These are phyloP conservation scores for Talaromyces pinophilus DNA, from an alignment of 2,329 filamentous ascomycete species.

Conservation along the genomic window DNA sequence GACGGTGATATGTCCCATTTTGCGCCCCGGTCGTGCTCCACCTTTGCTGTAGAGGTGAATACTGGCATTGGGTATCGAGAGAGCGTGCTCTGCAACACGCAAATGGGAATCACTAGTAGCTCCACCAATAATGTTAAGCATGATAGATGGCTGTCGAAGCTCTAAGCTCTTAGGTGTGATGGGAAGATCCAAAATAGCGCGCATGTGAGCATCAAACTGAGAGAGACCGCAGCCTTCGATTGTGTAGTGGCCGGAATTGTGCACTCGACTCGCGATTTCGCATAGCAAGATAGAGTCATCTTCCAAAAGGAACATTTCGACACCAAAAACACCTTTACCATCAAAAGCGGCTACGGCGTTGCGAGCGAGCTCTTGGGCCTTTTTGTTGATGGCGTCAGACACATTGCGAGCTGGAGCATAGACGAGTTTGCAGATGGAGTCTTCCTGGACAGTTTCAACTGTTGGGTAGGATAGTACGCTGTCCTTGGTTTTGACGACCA, in stretches of 20 bases:
- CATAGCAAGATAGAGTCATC: slow-evolving; percentile 76
- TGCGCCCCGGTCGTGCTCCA: slow-evolving; percentile 78
- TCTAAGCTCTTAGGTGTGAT: slow-evolving; percentile 54
- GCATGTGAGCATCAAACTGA: slow-evolving; percentile 88
- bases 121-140: slow-evolving; percentile 60
- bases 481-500: slow-evolving; percentile 89
- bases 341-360: slow-evolving; percentile 77
- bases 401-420: slow-evolving; percentile 81
- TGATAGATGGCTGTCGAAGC: slow-evolving; percentile 52
- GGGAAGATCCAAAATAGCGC: slow-evolving; percentile 74
- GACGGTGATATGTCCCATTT: slow-evolving; percentile 92
- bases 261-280: slow-evolving; percentile 78
- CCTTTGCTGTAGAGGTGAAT: slow-evolving; percentile 92
- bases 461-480: slow-evolving; percentile 74
- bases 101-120: slow-evolving; percentile 63
- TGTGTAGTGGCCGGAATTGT: slow-evolving; percentile 94
- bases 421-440: slow-evolving; percentile 91
- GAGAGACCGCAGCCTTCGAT: slow-evolving; percentile 89
- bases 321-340: slow-evolving; percentile 91
- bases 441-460: slow-evolving; percentile 92
- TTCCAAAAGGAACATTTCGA: slow-evolving; percentile 87
- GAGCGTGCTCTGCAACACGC: slow-evolving; percentile 57
- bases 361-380: slow-evolving; percentile 74
- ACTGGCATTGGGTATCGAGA: slow-evolving; percentile 59
- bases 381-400: slow-evolving; percentile 58